Base-by-base conservation (phyloP, 306 rosid genomes). In the Aeschynomene evenia region DNA sequence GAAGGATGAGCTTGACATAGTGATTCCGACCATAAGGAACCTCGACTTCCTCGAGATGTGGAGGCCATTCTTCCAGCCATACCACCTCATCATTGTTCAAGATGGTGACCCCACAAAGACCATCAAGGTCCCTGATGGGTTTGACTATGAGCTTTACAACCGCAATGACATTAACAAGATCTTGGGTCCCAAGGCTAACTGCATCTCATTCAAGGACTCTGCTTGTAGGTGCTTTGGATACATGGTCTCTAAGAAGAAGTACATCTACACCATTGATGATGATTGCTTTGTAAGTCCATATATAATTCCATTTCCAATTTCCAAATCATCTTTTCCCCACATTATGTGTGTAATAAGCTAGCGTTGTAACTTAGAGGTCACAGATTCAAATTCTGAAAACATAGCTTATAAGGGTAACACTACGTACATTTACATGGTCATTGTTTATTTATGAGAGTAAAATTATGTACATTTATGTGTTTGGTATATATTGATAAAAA, bases 191-290 rank as follows among this genome's bases (percentile, higher is more conserved):
- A 80, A 81, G 45, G 80, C 97, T 3, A 78, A 52, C 54, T 91
- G 97, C 79, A 91, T 91, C 71, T 91, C 97, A 15, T 91, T 91
- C 62, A 91, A 91, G 87, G 97, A 91, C 75, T 91, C 97, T 70
- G 97, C 97, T 6, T 91, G 97, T 20, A 91, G 96, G 1, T 91
- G 97, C 83, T 91, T 91, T 56, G 97, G 97, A 9, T 91, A 91
- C 71, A 88, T 91, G 97, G 96, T 91, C 13, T 91, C 97, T 23
- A 91, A 88, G 81, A 91, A 91, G 93, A 91, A 91, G 89, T 91
- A 91, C 58, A 85, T 91, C 81, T 91, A 23, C 85, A 91, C 97
- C 53, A 91, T 91, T 76, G 97, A 91, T 71, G 97, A 91, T 74
- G 97, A 91, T 21, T 91, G 97, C 79, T 91, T 91, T 65, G 97